Evolutionary conservation across 2,329 filamentous ascomycete species (phyloP), one percentile per base, ranked within the genome.

Genomic region (Phaeosphaeriaceae sp.): DNA sequence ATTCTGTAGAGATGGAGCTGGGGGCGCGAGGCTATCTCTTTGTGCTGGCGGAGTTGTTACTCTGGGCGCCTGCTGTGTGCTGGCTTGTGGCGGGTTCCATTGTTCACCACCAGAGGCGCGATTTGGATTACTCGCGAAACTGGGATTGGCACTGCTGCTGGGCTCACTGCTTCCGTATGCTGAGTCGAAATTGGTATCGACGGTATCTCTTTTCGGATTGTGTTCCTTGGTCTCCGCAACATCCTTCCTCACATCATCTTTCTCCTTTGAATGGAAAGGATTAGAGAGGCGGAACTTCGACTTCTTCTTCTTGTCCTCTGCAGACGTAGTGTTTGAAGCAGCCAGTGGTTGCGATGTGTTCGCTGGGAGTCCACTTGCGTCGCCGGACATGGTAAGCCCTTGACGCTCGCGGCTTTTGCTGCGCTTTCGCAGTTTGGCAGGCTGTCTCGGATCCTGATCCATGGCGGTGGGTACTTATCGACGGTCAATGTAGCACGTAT

Each of bases 221-320:
- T 63, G 56, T 7, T 53, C 46, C 2, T 58, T 48, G 24, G 56
- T 60, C 45, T 67, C 61, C 22, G 22, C 9, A 19, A 31, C 13
- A 10, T 54, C 52, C 22, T 48, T 48, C 33, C 27, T 48, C n/a
- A 7, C 11, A 20, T 69, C 62, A 17, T 68, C 67, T 47, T 59
- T 63, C 15, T 72, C 63, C 56, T 75, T 76, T 19, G 70, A 70
- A 48, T 76, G 72, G 54, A 76, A 77, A 2, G 72, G 72, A 24
- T 75, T 76, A 10, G 74, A 77, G 24, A 76, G 65, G 19, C 72
- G 71, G 67, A 71, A 77, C 62, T 73, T 75, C 9, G 74, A 76
- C 36, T 66, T 71, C 65, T 76, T 77, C 40, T 76, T 74, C 51
- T 75, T 75, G 9, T 73, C 71, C 1, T 57, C 50, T 19, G 66